Percentiles rank a stretch among this genome's conserved stretches.
These are phyloP conservation scores for Hansenula sp. DNA, from an alignment of 1,139 yeast species.

Conservation along the genomic window DNA sequence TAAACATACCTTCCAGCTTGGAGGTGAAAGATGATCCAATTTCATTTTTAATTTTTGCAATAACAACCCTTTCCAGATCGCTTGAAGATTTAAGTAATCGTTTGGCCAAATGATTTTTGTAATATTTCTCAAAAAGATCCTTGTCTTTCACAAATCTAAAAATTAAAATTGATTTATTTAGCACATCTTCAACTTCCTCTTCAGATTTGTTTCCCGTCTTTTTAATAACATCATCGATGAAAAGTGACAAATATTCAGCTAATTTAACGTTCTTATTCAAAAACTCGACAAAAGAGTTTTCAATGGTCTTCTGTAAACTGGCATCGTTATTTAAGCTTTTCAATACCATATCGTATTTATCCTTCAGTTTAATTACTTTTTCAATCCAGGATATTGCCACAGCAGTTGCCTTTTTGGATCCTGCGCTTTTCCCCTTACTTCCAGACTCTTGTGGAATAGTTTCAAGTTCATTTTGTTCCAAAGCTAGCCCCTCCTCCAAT, in stretches of 20 bases:
- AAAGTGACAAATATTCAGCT: conserved; percentile 71
- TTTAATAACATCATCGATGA: conserved; percentile 68
- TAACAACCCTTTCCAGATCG: conserved; percentile 68
- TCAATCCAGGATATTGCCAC: conserved; percentile 70
- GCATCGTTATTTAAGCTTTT: conserved; percentile 44
- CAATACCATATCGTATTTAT: conserved; percentile 46
- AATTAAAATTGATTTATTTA: conserved; percentile 54
- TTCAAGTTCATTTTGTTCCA: conserved; percentile 22
- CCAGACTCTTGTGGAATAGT: conserved; percentile 9
- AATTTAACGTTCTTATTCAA: conserved; percentile 55
- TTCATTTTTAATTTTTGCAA: conserved; percentile 70
- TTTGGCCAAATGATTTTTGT: conserved; percentile 86
- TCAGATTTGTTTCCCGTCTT: conserved; percentile 50
- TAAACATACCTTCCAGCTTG: conserved; percentile 84
- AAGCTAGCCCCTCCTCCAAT: conserved; percentile 33
- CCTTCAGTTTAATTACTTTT: conserved; percentile 48
- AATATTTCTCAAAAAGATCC: conserved; percentile 82
- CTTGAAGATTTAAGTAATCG: conserved; percentile 54
- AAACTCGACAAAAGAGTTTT: conserved; percentile 58
- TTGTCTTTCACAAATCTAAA: conserved; percentile 75
- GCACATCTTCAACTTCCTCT: conserved; percentile 48
- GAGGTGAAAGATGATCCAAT: conserved; percentile 78
- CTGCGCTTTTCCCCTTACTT: conserved; percentile 11
- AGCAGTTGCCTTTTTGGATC: conserved; percentile 31
- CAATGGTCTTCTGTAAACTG: conserved; percentile 50